phyloP scores from a whole-genome alignment of 345 rosid species.

The Citrus unshiu region DNA sequence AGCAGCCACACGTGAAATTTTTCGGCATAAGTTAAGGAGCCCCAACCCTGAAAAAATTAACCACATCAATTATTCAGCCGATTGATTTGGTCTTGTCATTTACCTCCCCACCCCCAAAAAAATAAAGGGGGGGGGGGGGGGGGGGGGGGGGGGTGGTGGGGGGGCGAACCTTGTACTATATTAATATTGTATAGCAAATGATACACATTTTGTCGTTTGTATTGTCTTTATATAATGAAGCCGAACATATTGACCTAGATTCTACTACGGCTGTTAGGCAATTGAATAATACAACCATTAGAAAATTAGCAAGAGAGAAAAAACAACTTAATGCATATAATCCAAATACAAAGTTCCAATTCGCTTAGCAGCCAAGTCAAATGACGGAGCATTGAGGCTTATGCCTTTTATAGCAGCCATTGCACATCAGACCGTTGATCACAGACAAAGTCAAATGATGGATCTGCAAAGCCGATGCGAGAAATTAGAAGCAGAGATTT shows the following conservation, averaged over 20 bases:
- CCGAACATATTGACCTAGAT: conserved; percentile 1
- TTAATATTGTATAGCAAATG: background rate
- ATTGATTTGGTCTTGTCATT: background rate
- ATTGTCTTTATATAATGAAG: background rate
- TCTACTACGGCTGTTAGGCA: background rate
- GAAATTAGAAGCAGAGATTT: background rate
- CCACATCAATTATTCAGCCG: no score
- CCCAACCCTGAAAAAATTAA: no score
- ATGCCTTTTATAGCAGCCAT: background rate
- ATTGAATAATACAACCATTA: background rate
- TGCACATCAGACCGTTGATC: background rate
- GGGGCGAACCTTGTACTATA: background rate
- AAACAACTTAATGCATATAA: background rate
- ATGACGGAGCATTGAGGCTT: background rate
- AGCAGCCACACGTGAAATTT: background rate
- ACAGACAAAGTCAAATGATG: background rate
- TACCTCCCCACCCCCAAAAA: no score
- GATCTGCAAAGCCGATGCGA: background rate
- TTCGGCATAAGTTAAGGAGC: no score
- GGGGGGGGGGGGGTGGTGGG: no score
- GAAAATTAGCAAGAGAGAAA: background rate
- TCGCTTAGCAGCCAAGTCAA: conserved; percentile 8
- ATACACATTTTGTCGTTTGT: background rate
- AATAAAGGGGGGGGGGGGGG: no score
- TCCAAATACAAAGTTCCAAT: background rate